A percentile compares a stretch with the other conserved stretches of the same genome.
Conservation (phyloP, 2,329 filamentous ascomycete genomes). For the Cytospora leucostoma region DNA sequence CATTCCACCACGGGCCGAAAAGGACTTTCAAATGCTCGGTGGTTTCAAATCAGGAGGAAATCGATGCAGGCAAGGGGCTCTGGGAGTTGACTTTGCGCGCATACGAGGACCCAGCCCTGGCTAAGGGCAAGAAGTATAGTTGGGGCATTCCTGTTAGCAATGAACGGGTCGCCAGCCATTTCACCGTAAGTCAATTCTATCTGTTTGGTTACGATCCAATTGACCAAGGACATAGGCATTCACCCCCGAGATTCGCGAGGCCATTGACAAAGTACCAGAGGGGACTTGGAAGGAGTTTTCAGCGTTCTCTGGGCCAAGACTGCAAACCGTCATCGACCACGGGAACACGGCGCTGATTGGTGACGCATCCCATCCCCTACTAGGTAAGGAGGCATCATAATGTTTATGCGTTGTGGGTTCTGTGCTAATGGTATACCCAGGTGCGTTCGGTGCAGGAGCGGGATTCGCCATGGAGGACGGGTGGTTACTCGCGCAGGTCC, state of each 20-base stretch:
- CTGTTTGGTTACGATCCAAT: background rate
- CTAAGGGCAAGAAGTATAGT: conserved; percentile 14
- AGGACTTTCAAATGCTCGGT: conserved; percentile 23
- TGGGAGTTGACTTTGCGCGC: conserved; percentile 22
- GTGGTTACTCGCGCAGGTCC: conserved; percentile 16
- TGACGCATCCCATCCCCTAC: conserved; percentile 18
- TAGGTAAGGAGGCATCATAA: background rate
- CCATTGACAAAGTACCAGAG: conserved; percentile 8
- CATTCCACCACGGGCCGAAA: conserved; percentile 17
- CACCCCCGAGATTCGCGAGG: conserved; percentile 15
- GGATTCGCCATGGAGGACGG: conserved; percentile 22
- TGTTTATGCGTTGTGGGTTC: too few species aligned
- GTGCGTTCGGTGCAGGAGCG: conserved; percentile 19
- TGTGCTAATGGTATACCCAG: background rate
- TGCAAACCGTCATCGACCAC: conserved; percentile 12
- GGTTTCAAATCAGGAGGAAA: conserved; percentile 11
- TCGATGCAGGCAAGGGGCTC: conserved; percentile 7
- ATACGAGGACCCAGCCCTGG: conserved; percentile 16
- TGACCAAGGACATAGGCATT: background rate
- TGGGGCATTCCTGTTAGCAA: conserved; percentile 15
- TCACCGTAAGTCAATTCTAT: background rate
- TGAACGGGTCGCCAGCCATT: conserved; percentile 11
- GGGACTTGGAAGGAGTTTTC: conserved; percentile 20
- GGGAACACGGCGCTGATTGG: conserved; percentile 17
- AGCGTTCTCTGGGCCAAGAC: conserved; percentile 13